Evolutionary conservation across 2,329 filamentous ascomycete species (phyloP), one percentile per base, ranked within the genome.

Genomic region (Colletotrichum liaoningense): DNA sequence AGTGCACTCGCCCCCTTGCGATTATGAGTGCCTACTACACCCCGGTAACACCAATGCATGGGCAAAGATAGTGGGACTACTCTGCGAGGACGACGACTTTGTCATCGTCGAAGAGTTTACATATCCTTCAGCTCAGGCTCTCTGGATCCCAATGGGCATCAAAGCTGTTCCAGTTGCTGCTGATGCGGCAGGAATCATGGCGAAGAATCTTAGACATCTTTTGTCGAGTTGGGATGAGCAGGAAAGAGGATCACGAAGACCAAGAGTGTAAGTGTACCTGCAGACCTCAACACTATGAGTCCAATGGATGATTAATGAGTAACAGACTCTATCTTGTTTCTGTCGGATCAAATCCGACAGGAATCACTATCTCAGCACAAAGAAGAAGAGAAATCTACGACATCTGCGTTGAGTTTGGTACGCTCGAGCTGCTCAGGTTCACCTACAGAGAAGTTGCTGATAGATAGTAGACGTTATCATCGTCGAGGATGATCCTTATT

Each of bases 261-360:
- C 77, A 5, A 72, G 52, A 57, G 68, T 78, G 76, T 78, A 46
- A 65, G 68, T 55, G 52, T 2, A 3, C 11, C 12, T 7, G 19
- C 26, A 19, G 14, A 26, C 14, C 2, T 19, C 6, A 11, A 5
- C 5, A 8, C 14, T 14, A 56, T 16, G 3, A 24, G 5, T 28
- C 14, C 11, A 42, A 11, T n/a, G 1, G 3, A 19, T 46, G n/a
- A 16, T 12, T 66, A 14, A 70, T 5, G 8, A n/a, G 33, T 24
- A 3, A 19, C 14, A 75, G 76, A n/a, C 66, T 80, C 1, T 80
- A 80, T 22, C 58, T 77, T 1, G 79, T 80, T 6, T 74, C 79
- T 2, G 92, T 91, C 0, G 92, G 92, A 1, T 92, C 93, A 78
- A 94, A 94, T 78, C 92, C 92, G 0, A 93, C 92, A 0, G 92